Base-by-base conservation (phyloP, 345 rosid species). In the Dipteronia dyeriana region DNA sequence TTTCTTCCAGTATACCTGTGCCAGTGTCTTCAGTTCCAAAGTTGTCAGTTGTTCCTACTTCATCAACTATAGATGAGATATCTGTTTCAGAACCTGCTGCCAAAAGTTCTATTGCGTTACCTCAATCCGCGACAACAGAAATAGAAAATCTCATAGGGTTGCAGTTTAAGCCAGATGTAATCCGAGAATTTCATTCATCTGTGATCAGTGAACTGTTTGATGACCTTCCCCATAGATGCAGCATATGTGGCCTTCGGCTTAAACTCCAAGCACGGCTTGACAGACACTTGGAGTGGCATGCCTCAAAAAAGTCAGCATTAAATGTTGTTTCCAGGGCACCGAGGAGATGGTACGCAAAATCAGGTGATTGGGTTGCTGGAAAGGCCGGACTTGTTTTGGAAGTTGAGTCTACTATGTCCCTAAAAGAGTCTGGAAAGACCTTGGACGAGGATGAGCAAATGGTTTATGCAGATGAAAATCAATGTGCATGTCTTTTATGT, bases 391-490 rank as follows among this genome's bases (percentile, higher is more conserved):
- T 71, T 76, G 76, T 85, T 29, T 66, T 74, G 70, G 93, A 74
- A 78, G 45, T 79, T 64, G 90, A 92, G 68, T 57, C 83, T 29
- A 76, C 80, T 31, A 81, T 61, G 73, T 73, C 59, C 41, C 59
- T 75, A 67, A 84, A 85, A 61, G 87, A 84, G 47, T 41, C 82
- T 57, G 84, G 79, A 25, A 79, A 72, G 76, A 76, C 56, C n/a
- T 74, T 53, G 12, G 88, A 77, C 26, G 59, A 78, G 54, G 85
- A 79, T 75, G 91, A 83, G 74, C 85, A 80, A 41, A 84, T 86
- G 80, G 92, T 90, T 80, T 87, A 85, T 65, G 95, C 94, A 12
- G 95, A 96, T 83, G 99, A 96, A 82, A 83, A 84, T 76, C 97
- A 91, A 71, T 90, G 86, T 82, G 95, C 89, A 26, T 96, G 99